Percentiles rank a stretch among this genome's conserved stretches.
Evolutionary conservation across 768 basidiomycete genomes (phyloP).

Genomic region (Dendrothele bispora): DNA sequence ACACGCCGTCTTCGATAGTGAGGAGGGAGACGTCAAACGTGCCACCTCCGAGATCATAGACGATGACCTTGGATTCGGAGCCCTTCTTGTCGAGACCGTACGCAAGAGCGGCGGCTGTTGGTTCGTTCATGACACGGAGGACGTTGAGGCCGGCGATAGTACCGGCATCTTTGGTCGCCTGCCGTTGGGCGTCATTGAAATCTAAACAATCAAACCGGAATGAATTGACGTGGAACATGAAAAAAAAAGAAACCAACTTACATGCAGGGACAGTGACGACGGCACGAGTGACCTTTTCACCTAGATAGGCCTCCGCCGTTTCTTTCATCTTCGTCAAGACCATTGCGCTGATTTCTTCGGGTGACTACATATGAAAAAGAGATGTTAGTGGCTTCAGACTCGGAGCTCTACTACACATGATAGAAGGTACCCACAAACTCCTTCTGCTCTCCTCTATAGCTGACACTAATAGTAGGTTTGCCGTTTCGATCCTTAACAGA

Average conservation of each 20-base stretch:
- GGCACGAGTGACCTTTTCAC: slow-evolving; percentile 93
- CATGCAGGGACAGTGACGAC: slow-evolving; percentile 98
- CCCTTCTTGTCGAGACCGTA: slow-evolving; percentile 97
- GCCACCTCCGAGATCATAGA: slow-evolving; percentile 97
- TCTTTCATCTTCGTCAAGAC: slow-evolving; percentile 98
- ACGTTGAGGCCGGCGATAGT: slow-evolving; percentile 92
- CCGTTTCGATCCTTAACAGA: slow-evolving; percentile 29
- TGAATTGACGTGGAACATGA: neutral
- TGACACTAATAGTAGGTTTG: slow-evolving; percentile 51
- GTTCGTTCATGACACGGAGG: slow-evolving; percentile 97
- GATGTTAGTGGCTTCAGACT: slow-evolving; percentile 25
- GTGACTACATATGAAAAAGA: slow-evolving; percentile 68
- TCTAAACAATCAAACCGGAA: slow-evolving; percentile 39
- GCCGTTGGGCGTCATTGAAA: slow-evolving; percentile 99
- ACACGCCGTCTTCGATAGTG: slow-evolving; percentile 91
- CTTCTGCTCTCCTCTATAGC: slow-evolving; percentile 45
- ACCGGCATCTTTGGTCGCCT: slow-evolving; percentile 98
- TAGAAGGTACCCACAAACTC: slow-evolving; percentile 39
- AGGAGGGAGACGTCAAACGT: slow-evolving; percentile 98
- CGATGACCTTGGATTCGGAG: slow-evolving; percentile 91
- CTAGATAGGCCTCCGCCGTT: slow-evolving; percentile 97
- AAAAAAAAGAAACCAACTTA: slow-evolving; percentile 30
- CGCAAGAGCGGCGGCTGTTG: slow-evolving; percentile 94
- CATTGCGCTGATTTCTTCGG: slow-evolving; percentile 96
- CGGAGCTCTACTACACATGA: too few relatives aligned